Conservation (phyloP, 306 rosid genomes). For the Purshia tridentata region DNA sequence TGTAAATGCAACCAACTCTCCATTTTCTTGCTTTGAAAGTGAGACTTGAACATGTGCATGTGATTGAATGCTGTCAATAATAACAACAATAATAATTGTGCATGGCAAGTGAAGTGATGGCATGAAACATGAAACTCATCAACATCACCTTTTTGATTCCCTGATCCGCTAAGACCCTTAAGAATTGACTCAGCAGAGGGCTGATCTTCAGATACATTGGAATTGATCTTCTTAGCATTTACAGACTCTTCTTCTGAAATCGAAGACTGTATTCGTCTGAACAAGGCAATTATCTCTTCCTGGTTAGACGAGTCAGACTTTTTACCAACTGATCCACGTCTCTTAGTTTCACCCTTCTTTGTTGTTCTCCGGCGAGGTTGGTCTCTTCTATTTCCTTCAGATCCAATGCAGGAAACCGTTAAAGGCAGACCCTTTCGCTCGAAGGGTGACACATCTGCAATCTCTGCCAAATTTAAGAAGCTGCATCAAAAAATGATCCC, state of each 20-base stretch:
- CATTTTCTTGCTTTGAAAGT: neutral
- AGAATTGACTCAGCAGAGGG: conserved; percentile 37
- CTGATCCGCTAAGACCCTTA: conserved; percentile 39
- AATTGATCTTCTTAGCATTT: conserved; percentile 16
- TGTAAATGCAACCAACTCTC: neutral
- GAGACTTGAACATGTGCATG: neutral
- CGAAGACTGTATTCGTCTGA: conserved; percentile 48
- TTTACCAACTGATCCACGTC: conserved; percentile 16
- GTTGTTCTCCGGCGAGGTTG: conserved; percentile 33
- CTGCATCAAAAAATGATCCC: conserved; percentile 59
- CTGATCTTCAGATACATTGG: conserved; percentile 24
- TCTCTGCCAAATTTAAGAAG: conserved; percentile 66
- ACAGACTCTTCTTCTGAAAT: conserved; percentile 37
- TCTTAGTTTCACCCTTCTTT: conserved; percentile 26
- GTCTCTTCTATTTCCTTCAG: conserved; percentile 30
- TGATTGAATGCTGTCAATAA: neutral
- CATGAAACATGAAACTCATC: neutral
- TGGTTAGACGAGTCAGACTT: conserved; percentile 33
- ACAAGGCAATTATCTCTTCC: conserved; percentile 55
- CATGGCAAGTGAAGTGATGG: neutral
- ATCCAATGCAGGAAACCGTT: conserved; percentile 27
- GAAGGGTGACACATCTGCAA: conserved; percentile 45
- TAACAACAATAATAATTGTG: neutral
- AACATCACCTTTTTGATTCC: conserved; percentile 35
- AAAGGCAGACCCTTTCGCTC: conserved; percentile 19